Conservation (phyloP, 177 flowering plant genomes). For the Vitis hybrid region DNA sequence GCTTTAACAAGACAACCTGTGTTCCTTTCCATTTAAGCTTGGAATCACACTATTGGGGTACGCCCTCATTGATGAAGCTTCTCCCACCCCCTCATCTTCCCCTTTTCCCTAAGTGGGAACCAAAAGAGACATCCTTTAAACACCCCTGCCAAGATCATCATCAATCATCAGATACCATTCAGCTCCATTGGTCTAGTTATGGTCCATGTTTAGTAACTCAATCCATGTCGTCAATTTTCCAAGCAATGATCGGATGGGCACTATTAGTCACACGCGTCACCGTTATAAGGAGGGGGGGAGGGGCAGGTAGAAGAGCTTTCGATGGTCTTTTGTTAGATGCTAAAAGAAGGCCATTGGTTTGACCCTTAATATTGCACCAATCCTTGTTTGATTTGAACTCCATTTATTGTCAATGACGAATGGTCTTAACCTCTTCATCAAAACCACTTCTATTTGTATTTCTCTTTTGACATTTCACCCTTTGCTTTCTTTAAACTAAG, state of each 20-base stretch:
- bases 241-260: not conserved
- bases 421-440: slow-evolving; percentile 14
- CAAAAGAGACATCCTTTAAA: slow-evolving; percentile 15
- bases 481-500: no score
- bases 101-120: slow-evolving; percentile 18
- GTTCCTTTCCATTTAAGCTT: slow-evolving; percentile 31
- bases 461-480: no score
- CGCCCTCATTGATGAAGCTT: slow-evolving; percentile 14
- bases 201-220: not conserved
- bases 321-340: slow-evolving; percentile 7
- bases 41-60: slow-evolving; percentile 21
- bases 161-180: slow-evolving; percentile 7
- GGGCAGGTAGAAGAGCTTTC: slow-evolving; percentile 9
- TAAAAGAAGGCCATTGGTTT: slow-evolving; percentile 18
- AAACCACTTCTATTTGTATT: not conserved
- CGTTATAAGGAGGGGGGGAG: not conserved
- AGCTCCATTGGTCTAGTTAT: slow-evolving; percentile 1
- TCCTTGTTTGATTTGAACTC: not conserved
- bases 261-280: not conserved
- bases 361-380: slow-evolving; percentile 11
- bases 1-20: slow-evolving; percentile 20
- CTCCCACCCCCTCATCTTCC: slow-evolving; percentile 1
- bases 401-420: slow-evolving; percentile 5
- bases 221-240: not conserved
- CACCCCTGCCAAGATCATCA: slow-evolving; percentile 14